Conservation (phyloP, 345 rosid species). For the Bruguiera gymnorhiza region DNA sequence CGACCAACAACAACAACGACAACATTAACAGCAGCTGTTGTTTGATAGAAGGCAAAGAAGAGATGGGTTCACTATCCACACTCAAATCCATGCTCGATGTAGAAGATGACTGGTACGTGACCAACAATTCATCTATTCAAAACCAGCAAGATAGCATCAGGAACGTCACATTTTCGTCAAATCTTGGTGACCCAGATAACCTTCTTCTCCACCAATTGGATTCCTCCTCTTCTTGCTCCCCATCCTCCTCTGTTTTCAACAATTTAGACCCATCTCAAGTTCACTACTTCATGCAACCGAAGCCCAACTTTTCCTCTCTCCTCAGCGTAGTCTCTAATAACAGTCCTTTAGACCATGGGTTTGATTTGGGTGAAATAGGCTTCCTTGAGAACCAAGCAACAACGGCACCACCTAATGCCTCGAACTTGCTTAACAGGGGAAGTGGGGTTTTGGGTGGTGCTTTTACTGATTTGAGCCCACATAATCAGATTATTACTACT, state of each 20-base stretch:
- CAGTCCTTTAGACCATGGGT: constrained; percentile 41
- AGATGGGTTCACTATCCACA: constrained; percentile 37
- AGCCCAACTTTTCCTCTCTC: constrained; percentile 36
- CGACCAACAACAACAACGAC: constrained; percentile 12
- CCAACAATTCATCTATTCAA: constrained; percentile 23
- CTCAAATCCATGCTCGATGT: constrained; percentile 56
- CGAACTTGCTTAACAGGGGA: constrained; percentile 32
- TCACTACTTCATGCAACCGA: constrained; percentile 49
- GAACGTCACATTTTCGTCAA: constrained; percentile 43
- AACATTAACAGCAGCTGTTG: constrained; percentile 10
- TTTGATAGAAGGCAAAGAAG: constrained; percentile 33
- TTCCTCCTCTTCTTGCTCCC: constrained; percentile 58
- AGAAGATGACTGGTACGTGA: constrained; percentile 53
- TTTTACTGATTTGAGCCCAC: constrained; percentile 35
- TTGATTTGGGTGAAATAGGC: constrained; percentile 52
- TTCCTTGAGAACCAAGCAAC: constrained; percentile 48
- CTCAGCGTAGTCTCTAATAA: constrained; percentile 43
- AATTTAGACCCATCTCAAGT: constrained; percentile 57
- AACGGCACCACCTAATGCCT: constrained; percentile 18
- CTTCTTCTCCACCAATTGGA: constrained; percentile 43
- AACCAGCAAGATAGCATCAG: constrained; percentile 37
- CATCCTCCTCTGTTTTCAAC: constrained; percentile 59
- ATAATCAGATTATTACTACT: constrained; percentile 29
- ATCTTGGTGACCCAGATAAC: constrained; percentile 44
- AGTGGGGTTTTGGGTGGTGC: constrained; percentile 31